Percentiles rank a stretch among this genome's conserved stretches.
Conservation (phyloP, 169 alveolate genomes). For the Amoebophrya sp. region DNA sequence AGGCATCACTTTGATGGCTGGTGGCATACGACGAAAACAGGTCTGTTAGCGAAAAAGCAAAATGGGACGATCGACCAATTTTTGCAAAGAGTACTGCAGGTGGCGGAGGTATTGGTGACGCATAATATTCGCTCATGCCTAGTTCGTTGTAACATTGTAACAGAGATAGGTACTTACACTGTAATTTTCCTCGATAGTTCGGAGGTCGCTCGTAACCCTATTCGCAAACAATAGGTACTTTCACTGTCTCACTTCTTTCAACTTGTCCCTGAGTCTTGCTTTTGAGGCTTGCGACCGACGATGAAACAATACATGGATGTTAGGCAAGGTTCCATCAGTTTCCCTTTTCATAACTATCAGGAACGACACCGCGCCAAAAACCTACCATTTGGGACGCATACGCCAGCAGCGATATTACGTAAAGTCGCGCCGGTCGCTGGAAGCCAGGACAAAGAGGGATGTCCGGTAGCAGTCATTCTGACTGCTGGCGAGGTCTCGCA, state of each 20-base stretch:
- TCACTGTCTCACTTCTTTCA: too few relatives aligned
- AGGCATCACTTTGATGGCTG: background rate
- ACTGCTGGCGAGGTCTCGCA: background rate
- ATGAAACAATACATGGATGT: too few relatives aligned
- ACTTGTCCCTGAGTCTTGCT: too few relatives aligned
- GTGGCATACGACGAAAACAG: background rate
- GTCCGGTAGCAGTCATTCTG: constrained; percentile 4
- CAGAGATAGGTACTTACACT: too few relatives aligned
- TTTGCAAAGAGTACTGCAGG: background rate
- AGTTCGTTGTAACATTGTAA: too few relatives aligned
- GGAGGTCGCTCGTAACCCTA: too few relatives aligned
- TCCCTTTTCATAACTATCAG: too few relatives aligned
- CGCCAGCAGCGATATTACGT: background rate
- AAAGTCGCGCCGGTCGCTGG: constrained; percentile 14
- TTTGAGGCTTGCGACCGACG: too few relatives aligned
- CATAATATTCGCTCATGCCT: too few relatives aligned
- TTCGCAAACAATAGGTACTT: too few relatives aligned
- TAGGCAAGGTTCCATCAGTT: too few relatives aligned
- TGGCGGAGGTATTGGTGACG: background rate
- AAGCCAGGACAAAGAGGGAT: background rate
- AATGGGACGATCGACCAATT: background rate
- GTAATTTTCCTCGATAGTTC: too few relatives aligned
- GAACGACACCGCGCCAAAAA: background rate
- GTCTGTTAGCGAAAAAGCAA: background rate
- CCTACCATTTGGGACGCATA: background rate